These are phyloP conservation scores for Chaetomium sp. DNA, from an alignment of 2,329 filamentous ascomycete genomes.

Conservation along the genomic window DNA sequence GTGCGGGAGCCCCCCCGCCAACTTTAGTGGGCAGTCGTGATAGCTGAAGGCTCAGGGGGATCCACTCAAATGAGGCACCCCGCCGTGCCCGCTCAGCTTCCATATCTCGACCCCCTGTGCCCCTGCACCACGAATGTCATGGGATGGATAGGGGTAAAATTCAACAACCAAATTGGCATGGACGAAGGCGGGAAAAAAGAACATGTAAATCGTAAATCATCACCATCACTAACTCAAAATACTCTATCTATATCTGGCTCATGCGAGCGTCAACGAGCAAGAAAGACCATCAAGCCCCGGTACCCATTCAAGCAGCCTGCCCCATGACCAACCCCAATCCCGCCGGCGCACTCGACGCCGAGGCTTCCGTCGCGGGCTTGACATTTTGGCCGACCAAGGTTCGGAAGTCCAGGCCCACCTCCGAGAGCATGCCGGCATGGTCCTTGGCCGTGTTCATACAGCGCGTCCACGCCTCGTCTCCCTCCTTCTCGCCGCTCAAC, in stretches of 20 bases:
- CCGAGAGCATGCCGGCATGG: slow-evolving; percentile 76
- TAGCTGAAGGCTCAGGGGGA: not conserved
- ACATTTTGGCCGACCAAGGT: slow-evolving; percentile 71
- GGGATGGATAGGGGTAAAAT: not conserved
- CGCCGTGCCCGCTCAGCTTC: slow-evolving; percentile 7
- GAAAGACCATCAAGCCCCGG: not conserved
- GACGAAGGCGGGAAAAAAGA: not conserved
- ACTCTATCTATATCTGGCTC: not conserved
- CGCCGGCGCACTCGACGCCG: slow-evolving; percentile 38
- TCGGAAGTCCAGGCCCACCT: slow-evolving; percentile 88
- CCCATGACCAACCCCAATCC: slow-evolving; percentile 46
- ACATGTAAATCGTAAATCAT: not conserved
- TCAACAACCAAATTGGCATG: not conserved
- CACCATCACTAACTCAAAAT: not conserved
- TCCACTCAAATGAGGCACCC: slow-evolving; percentile 8
- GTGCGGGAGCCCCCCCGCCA: slow-evolving; percentile 22
- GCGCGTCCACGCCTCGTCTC: slow-evolving; percentile 74
- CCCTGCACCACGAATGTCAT: not conserved
- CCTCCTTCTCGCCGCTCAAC: slow-evolving; percentile 79
- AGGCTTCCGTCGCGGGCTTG: slow-evolving; percentile 31
- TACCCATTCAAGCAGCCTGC: slow-evolving; percentile 10
- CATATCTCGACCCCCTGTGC: slow-evolving; percentile 2
- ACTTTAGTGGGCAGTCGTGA: slow-evolving; percentile 1
- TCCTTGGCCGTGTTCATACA: slow-evolving; percentile 81
- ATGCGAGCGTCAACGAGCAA: not conserved